These are phyloP conservation scores for Pestalotiopsis sp. DNA, from an alignment of 2,329 filamentous ascomycete species.

Conservation along the genomic window DNA sequence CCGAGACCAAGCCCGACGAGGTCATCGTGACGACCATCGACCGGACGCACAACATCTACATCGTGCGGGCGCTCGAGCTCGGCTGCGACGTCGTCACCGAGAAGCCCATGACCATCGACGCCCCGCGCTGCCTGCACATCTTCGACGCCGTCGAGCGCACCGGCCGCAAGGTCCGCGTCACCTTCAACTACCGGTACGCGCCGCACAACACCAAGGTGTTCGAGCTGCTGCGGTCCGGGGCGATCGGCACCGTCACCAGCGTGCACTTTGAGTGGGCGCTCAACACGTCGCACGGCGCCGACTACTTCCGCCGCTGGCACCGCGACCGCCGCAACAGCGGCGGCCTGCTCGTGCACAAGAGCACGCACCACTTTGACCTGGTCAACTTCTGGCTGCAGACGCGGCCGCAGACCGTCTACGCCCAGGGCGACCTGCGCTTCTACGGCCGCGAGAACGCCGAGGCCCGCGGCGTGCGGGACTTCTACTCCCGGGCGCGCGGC, in stretches of 20 bases:
- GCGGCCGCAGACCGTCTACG: slow-evolving; percentile 58
- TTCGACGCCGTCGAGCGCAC: slow-evolving; percentile 56
- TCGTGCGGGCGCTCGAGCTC: slow-evolving; percentile 59
- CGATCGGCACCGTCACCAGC: slow-evolving; percentile 58
- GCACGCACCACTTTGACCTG: slow-evolving; percentile 66
- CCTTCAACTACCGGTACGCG: slow-evolving; percentile 68
- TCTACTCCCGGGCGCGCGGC: slow-evolving; percentile 54
- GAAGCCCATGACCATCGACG: slow-evolving; percentile 68
- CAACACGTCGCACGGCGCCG: slow-evolving; percentile 63
- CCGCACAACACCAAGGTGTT: slow-evolving; percentile 66
- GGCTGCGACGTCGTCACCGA: slow-evolving; percentile 65
- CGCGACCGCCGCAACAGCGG: slow-evolving; percentile 63
- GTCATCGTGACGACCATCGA: slow-evolving; percentile 68
- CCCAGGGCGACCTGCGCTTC: slow-evolving; percentile 61
- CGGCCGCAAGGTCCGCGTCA: slow-evolving; percentile 53
- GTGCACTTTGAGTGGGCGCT: slow-evolving; percentile 69
- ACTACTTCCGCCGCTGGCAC: slow-evolving; percentile 68
- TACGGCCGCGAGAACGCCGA: slow-evolving; percentile 66
- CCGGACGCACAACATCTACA: slow-evolving; percentile 63
- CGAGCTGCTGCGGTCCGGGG: slow-evolving; percentile 54
- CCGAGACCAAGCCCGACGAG: slow-evolving; percentile 59
- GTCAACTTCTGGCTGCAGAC: slow-evolving; percentile 66
- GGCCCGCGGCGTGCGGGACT: slow-evolving; percentile 50
- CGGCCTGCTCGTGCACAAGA: slow-evolving; percentile 63
- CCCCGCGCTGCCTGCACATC: slow-evolving; percentile 55